A percentile compares a stretch with the other conserved stretches of the same genome.
phyloP scores from a whole-genome alignment of 257 asterid species.

The Eucommia ulmoides region DNA sequence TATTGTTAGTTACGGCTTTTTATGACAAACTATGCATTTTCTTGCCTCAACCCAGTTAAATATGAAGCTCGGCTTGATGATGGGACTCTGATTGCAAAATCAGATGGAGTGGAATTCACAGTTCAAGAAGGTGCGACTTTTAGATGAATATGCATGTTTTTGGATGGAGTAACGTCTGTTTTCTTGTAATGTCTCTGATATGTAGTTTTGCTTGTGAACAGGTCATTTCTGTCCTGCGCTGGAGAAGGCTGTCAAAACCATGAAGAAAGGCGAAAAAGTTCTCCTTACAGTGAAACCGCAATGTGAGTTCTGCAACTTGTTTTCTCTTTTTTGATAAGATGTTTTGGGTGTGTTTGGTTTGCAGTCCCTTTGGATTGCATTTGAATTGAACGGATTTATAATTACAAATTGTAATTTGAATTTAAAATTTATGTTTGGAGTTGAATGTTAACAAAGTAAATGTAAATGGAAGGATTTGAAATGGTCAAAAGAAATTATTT shows the following conservation, averaged over 20 bases:
- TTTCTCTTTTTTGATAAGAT: too few relatives aligned
- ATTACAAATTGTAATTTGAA: too few relatives aligned
- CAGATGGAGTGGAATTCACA: slow-evolving; percentile 47
- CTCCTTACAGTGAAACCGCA: slow-evolving; percentile 45
- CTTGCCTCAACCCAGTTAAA: slow-evolving; percentile 25
- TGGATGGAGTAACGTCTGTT: neutral
- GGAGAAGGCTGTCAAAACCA: slow-evolving; percentile 49
- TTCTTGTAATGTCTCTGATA: neutral
- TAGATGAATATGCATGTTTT: neutral
- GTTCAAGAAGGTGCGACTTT: slow-evolving; percentile 35
- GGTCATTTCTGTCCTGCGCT: slow-evolving; percentile 54
- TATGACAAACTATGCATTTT: too few relatives aligned
- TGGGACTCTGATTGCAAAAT: slow-evolving; percentile 36
- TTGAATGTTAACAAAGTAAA: too few relatives aligned
- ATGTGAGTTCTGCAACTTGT: too few relatives aligned
- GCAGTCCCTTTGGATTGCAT: neutral
- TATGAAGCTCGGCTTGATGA: slow-evolving; percentile 50
- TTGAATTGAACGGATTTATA: too few relatives aligned
- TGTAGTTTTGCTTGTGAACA: slow-evolving; percentile 6
- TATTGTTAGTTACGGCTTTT: too few relatives aligned
- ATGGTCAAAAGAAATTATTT: too few relatives aligned
- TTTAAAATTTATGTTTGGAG: too few relatives aligned
- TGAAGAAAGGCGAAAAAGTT: slow-evolving; percentile 54
- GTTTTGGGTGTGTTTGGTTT: neutral
- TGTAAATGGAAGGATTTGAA: too few relatives aligned